Evolutionary conservation across 192 early-diverging fungal genomes (phyloP).

Genomic region (Jimgerdemannia flammicorona): DNA sequence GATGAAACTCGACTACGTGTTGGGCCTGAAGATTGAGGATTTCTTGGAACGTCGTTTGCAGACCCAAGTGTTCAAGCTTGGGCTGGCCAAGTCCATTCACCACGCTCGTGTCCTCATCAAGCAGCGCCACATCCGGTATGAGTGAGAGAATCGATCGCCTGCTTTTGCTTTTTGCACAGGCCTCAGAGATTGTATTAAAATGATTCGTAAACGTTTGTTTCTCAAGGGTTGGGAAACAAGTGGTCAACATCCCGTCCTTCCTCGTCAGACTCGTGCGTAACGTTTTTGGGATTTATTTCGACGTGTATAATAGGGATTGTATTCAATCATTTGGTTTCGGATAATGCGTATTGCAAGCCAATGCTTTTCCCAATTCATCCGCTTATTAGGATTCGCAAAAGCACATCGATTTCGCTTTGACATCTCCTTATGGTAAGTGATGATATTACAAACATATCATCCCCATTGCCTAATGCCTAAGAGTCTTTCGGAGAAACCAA

Average conservation of each 20-base stretch:
- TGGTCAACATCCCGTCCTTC: conserved; percentile 95
- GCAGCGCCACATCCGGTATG: conserved; percentile 90
- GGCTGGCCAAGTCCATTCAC: conserved; percentile 97
- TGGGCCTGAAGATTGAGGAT: conserved; percentile 96
- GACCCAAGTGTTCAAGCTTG: conserved; percentile 99
- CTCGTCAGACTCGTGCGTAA: conserved; percentile 76
- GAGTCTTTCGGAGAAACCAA: too few relatives aligned
- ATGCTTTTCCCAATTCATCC: too few relatives aligned
- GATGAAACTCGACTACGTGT: conserved; percentile 98
- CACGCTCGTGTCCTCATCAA: conserved; percentile 98
- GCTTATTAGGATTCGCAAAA: conserved; percentile 44
- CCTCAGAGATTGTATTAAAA: conserved; percentile 11
- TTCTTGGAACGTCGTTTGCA: conserved; percentile 98
- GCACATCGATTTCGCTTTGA: conserved; percentile 57
- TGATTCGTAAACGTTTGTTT: background rate
- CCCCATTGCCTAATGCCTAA: too few relatives aligned
- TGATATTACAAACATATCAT: too few relatives aligned
- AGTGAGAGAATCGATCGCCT: too few relatives aligned
- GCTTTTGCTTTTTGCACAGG: conserved; percentile 17
- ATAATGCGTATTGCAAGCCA: too few relatives aligned
- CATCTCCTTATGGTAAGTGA: conserved; percentile 71
- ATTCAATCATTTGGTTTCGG: too few relatives aligned
- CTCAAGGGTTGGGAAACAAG: conserved; percentile 84
- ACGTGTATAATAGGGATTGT: too few relatives aligned
- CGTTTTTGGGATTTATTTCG: too few relatives aligned